phyloP scores from a whole-genome alignment of 768 basidiomycete species.

The Pleurotus giganteus region DNA sequence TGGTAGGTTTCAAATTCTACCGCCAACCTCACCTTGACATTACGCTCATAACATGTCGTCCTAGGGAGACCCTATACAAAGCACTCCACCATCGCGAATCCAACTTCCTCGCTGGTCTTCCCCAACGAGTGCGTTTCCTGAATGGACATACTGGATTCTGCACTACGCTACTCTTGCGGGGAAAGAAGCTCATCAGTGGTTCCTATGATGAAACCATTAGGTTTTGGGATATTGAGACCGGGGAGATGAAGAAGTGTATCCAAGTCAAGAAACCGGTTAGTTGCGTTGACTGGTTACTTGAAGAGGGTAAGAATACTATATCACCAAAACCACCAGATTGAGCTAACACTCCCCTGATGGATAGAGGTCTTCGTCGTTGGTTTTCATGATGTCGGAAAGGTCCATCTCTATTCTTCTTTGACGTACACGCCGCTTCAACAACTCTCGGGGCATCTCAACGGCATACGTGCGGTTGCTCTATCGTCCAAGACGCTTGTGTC shows the following conservation, averaged over 20 bases:
- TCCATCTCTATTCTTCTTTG: conserved; percentile 84
- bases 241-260: conserved; percentile 68
- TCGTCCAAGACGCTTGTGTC: conserved; percentile 85
- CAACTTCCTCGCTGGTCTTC: conserved; percentile 74
- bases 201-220: conserved; percentile 91
- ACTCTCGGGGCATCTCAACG: conserved; percentile 82
- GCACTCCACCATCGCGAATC: conserved; percentile 82
- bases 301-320: conserved; percentile 54
- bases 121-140: conserved; percentile 76
- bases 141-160: conserved; percentile 87
- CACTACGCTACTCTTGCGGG: conserved; percentile 75
- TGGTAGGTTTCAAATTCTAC: conserved; percentile 48
- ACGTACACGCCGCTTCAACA: conserved; percentile 85
- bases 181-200: conserved; percentile 82
- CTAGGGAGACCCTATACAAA: conserved; percentile 64
- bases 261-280: conserved; percentile 88
- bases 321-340: not conserved
- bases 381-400: conserved; percentile 90
- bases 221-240: conserved; percentile 81
- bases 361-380: conserved; percentile 89
- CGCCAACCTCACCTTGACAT: not conserved
- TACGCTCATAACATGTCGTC: not conserved
- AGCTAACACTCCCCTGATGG: not conserved
- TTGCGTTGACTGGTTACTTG: conserved; percentile 82
- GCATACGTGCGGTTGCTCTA: conserved; percentile 86